Evolutionary conservation across 345 rosid species (phyloP).

Genomic region (Dovyalis caffra): DNA sequence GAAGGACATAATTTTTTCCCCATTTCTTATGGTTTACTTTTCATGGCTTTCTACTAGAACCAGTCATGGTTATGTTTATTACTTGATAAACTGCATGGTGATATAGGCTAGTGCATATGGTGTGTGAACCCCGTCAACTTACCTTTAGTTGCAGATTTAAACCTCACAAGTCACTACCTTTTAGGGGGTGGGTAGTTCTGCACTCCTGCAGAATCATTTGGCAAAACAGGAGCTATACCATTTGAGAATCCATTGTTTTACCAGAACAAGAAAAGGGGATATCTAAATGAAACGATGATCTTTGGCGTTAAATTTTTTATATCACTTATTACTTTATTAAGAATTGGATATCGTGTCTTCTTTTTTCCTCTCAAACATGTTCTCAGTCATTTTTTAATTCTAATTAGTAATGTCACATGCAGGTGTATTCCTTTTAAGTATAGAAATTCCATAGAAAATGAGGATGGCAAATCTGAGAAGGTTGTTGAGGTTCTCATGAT

Average conservation of each 20-base stretch:
- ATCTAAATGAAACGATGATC: too few relatives aligned
- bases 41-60: too few relatives aligned
- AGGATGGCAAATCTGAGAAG: slow-evolving; percentile 24
- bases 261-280: background rate
- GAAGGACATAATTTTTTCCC: too few relatives aligned
- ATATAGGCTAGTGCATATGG: too few relatives aligned
- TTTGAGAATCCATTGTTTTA: too few relatives aligned
- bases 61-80: too few relatives aligned
- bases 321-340: too few relatives aligned
- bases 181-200: background rate
- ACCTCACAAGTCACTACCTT: background rate
- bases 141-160: background rate
- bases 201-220: background rate
- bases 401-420: background rate
- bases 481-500: slow-evolving; percentile 46
- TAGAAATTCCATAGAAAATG: slow-evolving; percentile 25
- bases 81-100: background rate
- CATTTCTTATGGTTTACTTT: too few relatives aligned
- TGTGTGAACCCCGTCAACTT: background rate
- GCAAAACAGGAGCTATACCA: too few relatives aligned
- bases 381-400: background rate
- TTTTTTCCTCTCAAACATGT: too few relatives aligned
- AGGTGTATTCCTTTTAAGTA: slow-evolving; percentile 54
- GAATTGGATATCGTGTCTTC: too few relatives aligned
- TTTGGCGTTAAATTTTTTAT: too few relatives aligned